A percentile compares a stretch with the other conserved stretches of the same genome.
Conservation (phyloP, 75 land plant genomes). For the Selaginella moellendorffii region DNA sequence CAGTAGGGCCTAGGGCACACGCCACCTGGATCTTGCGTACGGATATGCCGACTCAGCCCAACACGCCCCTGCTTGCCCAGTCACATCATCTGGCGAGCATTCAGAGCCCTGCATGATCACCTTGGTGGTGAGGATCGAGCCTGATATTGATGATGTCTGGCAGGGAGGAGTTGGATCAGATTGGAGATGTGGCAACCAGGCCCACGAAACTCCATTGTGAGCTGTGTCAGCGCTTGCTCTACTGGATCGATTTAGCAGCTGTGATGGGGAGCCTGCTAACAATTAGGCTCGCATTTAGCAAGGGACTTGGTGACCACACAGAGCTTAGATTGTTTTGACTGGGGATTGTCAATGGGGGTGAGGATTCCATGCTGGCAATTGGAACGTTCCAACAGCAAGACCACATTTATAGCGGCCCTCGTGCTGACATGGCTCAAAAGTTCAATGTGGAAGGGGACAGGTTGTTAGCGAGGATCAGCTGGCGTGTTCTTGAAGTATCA, state of each 20-base stretch:
- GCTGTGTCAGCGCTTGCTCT: neutral
- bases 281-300: neutral
- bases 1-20: neutral
- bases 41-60: neutral
- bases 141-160: too few species aligned
- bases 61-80: neutral
- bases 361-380: neutral
- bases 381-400: neutral
- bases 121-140: too few species aligned
- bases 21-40: neutral
- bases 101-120: neutral
- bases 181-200: too few species aligned
- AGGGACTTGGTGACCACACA: neutral
- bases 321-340: neutral
- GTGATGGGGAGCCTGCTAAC: neutral
- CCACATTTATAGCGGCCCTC: too few species aligned
- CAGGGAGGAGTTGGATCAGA: too few species aligned
- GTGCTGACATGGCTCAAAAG: too few species aligned
- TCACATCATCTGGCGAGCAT: neutral
- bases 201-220: too few species aligned
- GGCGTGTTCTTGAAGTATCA: too few species aligned
- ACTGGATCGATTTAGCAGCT: neutral
- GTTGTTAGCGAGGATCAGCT: too few species aligned
- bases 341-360: neutral
- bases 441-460: too few species aligned